These are phyloP conservation scores for Aspergillus ochraceoroseus DNA, from an alignment of 2,329 filamentous ascomycete genomes.

Conservation along the genomic window DNA sequence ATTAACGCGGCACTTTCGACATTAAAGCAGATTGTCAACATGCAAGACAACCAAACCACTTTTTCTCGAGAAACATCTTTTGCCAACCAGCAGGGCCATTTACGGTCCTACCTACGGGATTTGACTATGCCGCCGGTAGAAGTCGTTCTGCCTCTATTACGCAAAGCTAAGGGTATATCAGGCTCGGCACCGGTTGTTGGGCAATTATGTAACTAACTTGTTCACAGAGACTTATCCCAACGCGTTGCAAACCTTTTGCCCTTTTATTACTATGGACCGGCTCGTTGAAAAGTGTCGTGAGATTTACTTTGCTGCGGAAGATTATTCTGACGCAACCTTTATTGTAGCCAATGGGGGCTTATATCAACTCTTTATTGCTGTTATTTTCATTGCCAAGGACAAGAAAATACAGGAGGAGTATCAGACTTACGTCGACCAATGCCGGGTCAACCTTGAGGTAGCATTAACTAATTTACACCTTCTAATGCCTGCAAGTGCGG, in stretches of 20 bases:
- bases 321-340: constrained; percentile 40
- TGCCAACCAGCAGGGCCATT: constrained; percentile 23
- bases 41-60: constrained; percentile 31
- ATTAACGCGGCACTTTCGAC: constrained; percentile 38
- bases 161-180: constrained; percentile 32
- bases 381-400: constrained; percentile 22
- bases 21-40: constrained; percentile 38
- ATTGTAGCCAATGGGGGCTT: constrained; percentile 40
- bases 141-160: constrained; percentile 32
- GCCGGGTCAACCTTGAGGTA: constrained; percentile 45
- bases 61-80: constrained; percentile 27
- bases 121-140: constrained; percentile 37
- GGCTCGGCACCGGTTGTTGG: neutral
- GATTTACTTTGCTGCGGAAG: constrained; percentile 43
- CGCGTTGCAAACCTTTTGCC: constrained; percentile 28
- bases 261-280: constrained; percentile 32
- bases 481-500: constrained; percentile 52
- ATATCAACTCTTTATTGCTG: constrained; percentile 37
- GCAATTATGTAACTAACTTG: neutral
- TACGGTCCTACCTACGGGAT: constrained; percentile 29
- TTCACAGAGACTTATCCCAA: constrained; percentile 22
- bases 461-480: constrained; percentile 50
- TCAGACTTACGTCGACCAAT: constrained; percentile 31
- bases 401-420: constrained; percentile 25
- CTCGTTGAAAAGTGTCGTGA: constrained; percentile 41